Conservation (phyloP, 352 stramenopile species). For the Phytophthora melonis region DNA sequence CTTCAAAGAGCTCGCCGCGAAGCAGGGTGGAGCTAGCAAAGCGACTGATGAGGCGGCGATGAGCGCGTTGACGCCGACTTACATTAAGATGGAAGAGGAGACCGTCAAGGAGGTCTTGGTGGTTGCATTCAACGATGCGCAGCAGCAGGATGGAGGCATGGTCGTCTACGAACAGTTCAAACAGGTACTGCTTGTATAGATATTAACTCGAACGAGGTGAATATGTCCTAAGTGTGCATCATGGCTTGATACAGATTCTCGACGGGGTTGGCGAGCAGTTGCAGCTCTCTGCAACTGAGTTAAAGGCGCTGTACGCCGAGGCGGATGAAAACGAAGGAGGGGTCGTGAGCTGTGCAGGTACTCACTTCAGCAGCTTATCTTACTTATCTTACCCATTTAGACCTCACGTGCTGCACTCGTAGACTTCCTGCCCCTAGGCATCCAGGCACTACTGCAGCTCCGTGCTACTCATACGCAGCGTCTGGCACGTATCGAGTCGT, state of each 20-base stretch:
- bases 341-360: constrained; percentile 55
- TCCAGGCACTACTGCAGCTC: constrained; percentile 59
- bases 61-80: constrained; percentile 44
- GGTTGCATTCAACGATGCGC: constrained; percentile 53
- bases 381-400: background rate
- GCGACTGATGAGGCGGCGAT: constrained; percentile 11
- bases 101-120: constrained; percentile 59
- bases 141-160: constrained; percentile 51
- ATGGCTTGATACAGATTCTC: constrained; percentile 37
- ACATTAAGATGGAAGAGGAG: constrained; percentile 73
- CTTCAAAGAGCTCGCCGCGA: constrained; percentile 69
- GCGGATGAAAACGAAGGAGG: constrained; percentile 73
- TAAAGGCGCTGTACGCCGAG: constrained; percentile 71
- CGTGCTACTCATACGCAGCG: constrained; percentile 56
- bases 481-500: constrained; percentile 49
- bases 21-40: constrained; percentile 36
- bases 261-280: constrained; percentile 56
- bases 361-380: background rate
- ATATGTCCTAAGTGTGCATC: too few species aligned
- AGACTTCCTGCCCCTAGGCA: constrained; percentile 63
- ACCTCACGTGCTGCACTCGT: background rate
- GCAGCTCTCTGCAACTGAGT: constrained; percentile 61
- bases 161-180: constrained; percentile 57
- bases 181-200: constrained; percentile 32
- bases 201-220: background rate